phyloP scores from a whole-genome alignment of 192 early-diverging fungal genomes.

The Coemansia sp. region DNA sequence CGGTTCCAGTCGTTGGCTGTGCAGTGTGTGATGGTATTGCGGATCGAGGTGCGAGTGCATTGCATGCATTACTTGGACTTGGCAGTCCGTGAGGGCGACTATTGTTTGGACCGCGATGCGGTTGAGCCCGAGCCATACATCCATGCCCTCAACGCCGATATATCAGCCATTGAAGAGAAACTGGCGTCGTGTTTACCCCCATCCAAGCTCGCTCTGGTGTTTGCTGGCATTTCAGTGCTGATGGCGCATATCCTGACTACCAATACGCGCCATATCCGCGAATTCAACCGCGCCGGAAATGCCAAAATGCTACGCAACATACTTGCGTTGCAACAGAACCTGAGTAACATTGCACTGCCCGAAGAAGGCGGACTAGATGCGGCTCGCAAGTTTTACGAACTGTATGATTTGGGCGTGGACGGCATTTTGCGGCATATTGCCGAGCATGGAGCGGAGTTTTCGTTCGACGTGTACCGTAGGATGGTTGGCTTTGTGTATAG shows the following conservation, averaged over 20 bases:
- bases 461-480: slow-evolving; percentile 80
- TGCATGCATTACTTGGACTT: slow-evolving; percentile 85
- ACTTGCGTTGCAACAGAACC: slow-evolving; percentile 81
- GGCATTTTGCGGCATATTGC: slow-evolving; percentile 62
- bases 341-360: slow-evolving; percentile 72
- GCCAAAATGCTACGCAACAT: slow-evolving; percentile 81
- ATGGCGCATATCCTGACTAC: slow-evolving; percentile 68
- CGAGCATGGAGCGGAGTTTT: slow-evolving; percentile 60
- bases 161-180: slow-evolving; percentile 74
- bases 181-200: slow-evolving; percentile 62
- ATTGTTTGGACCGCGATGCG: slow-evolving; percentile 71
- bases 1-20: slow-evolving; percentile 74
- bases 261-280: slow-evolving; percentile 69
- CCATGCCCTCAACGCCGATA: slow-evolving; percentile 73
- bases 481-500: slow-evolving; percentile 71
- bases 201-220: slow-evolving; percentile 69
- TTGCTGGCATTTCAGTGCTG: slow-evolving; percentile 76
- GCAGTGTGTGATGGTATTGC: slow-evolving; percentile 76
- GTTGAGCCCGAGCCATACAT: slow-evolving; percentile 88
- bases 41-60: slow-evolving; percentile 83
- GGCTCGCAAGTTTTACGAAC: slow-evolving; percentile 71
- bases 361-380: slow-evolving; percentile 68
- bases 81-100: slow-evolving; percentile 87
- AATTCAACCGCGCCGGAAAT: slow-evolving; percentile 68
- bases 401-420: slow-evolving; percentile 63